Evolutionary conservation across 2,329 filamentous ascomycete genomes (phyloP).

Genomic region (Microcyclospora pomicola): DNA sequence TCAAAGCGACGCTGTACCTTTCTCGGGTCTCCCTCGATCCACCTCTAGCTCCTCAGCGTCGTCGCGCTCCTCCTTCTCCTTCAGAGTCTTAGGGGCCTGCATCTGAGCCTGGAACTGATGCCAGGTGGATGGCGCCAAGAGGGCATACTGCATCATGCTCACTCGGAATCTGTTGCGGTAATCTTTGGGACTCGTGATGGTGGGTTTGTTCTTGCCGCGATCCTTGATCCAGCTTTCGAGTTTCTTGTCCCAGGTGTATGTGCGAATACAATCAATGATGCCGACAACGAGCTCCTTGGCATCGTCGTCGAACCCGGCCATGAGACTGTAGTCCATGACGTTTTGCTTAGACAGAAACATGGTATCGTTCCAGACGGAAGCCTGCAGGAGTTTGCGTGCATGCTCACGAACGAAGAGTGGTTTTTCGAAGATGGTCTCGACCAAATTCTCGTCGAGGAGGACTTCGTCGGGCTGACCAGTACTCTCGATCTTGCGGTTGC

Average conservation of each 20-base stretch:
- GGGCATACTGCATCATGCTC: slow-evolving; percentile 83
- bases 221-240: slow-evolving; percentile 99
- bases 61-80: slow-evolving; percentile 9
- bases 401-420: slow-evolving; percentile 92
- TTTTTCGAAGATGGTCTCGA: slow-evolving; percentile 96
- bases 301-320: slow-evolving; percentile 91
- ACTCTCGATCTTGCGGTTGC: slow-evolving; percentile 90
- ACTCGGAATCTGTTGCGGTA: slow-evolving; percentile 93
- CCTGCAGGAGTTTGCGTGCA: slow-evolving; percentile 81
- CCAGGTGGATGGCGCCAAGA: slow-evolving; percentile 65
- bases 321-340: slow-evolving; percentile 97
- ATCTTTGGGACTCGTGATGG: slow-evolving; percentile 92
- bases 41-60: slow-evolving; percentile 6
- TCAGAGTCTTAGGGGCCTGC: slow-evolving; percentile 19
- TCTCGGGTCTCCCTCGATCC: slow-evolving; percentile 1
- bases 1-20: too few species aligned
- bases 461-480: slow-evolving; percentile 96
- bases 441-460: slow-evolving; percentile 93
- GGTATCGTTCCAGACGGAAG: slow-evolving; percentile 95
- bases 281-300: slow-evolving; percentile 87
- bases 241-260: slow-evolving; percentile 99
- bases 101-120: slow-evolving; percentile 45
- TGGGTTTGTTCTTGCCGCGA: slow-evolving; percentile 74
- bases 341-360: slow-evolving; percentile 88
- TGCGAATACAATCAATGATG: slow-evolving; percentile 96